Evolutionary conservation across 768 basidiomycete genomes (phyloP).

Genomic region (Boletus coccyginus): DNA sequence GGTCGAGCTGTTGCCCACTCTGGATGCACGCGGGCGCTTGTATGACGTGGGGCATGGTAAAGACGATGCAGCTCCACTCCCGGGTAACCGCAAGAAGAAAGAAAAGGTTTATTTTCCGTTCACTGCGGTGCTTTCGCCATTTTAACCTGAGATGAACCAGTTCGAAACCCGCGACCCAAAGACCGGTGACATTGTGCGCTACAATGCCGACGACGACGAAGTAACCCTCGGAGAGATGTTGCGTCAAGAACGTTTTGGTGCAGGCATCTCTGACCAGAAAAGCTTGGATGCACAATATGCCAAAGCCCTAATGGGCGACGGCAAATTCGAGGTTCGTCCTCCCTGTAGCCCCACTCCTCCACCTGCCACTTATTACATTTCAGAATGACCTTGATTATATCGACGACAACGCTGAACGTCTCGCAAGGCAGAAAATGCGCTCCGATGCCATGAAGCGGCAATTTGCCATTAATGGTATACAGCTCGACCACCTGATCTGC

Average conservation of each 20-base stretch:
- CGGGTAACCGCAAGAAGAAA: conserved; percentile 80
- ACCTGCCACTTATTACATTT: neutral
- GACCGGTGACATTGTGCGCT: conserved; percentile 85
- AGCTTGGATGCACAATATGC: conserved; percentile 89
- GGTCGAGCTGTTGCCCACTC: conserved; percentile 84
- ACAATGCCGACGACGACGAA: conserved; percentile 88
- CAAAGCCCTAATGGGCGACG: conserved; percentile 81
- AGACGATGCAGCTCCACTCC: conserved; percentile 47
- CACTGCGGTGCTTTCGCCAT: neutral
- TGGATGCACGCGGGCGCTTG: conserved; percentile 79
- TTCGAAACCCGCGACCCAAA: conserved; percentile 89
- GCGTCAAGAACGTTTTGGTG: conserved; percentile 87
- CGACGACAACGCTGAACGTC: conserved; percentile 93
- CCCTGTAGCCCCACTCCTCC: neutral
- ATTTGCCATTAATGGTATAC: conserved; percentile 90
- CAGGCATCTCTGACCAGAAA: conserved; percentile 89
- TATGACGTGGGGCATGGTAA: conserved; percentile 90
- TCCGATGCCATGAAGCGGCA: conserved; percentile 95
- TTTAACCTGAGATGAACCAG: conserved; percentile 31
- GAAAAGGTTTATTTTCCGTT: conserved; percentile 47
- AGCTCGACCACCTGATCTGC: neutral
- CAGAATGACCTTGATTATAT: conserved; percentile 91
- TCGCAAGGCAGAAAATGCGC: conserved; percentile 93
- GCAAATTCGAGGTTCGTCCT: conserved; percentile 71
- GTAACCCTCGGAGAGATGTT: conserved; percentile 88